Conservation (phyloP, 176 grass and related monocot genomes). For the Hyparrhenia diplandra region DNA sequence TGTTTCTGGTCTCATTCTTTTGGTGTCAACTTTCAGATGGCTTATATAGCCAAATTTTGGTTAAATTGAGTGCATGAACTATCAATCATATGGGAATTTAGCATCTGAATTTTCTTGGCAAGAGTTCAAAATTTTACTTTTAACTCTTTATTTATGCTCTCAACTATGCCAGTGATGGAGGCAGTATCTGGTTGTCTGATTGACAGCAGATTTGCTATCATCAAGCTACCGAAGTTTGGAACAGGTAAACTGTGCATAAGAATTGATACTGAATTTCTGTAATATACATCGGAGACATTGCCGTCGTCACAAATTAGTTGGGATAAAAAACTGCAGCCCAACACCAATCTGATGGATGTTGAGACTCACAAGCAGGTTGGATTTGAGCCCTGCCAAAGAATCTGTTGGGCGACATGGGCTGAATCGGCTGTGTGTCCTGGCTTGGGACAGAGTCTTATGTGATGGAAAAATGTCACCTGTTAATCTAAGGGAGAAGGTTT, state of each 20-base stretch:
- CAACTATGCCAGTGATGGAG: background rate
- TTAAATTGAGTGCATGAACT: background rate
- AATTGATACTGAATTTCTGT: background rate
- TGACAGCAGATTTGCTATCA: background rate
- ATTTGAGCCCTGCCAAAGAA: no score
- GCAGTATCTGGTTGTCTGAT: background rate
- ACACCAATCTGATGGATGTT: background rate
- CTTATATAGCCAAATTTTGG: slow-evolving; percentile 13
- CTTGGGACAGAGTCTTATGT: no score
- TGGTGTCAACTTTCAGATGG: background rate
- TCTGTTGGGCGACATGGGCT: no score
- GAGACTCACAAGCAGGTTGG: no score
- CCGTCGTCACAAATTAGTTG: background rate
- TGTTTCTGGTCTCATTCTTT: slow-evolving; percentile 4
- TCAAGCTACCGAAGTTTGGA: slow-evolving; percentile 15
- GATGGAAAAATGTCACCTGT: no score
- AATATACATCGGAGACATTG: no score
- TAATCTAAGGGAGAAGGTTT: no score
- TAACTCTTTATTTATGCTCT: background rate
- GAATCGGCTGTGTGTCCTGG: no score
- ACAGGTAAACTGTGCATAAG: background rate
- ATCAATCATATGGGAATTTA: background rate
- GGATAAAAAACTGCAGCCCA: background rate
- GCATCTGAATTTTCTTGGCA: background rate
- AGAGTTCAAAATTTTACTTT: background rate